Conservation (phyloP, 1,284 basidiomycete species). For the Irpex lacteus region DNA sequence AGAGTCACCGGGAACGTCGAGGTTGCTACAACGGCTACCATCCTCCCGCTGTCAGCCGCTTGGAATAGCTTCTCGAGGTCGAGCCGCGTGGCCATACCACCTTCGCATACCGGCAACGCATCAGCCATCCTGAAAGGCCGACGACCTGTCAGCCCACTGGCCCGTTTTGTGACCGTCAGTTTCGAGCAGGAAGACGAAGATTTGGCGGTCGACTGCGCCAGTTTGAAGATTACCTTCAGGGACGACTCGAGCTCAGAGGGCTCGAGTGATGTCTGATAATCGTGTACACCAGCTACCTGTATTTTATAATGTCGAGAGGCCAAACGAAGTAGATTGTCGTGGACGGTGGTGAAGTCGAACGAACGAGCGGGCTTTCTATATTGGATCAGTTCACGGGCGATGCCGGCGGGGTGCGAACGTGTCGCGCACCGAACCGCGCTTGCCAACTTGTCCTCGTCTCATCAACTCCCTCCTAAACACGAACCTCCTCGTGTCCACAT, state of each 20-base stretch:
- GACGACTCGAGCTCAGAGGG: not conserved
- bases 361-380: not conserved
- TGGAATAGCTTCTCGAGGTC: constrained; percentile 1
- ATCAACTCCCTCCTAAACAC: constrained; percentile 1
- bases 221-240: not conserved
- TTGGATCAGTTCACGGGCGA: not conserved
- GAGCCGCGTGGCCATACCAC: not conserved
- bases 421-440: not conserved
- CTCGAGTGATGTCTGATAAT: not conserved
- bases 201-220: not conserved
- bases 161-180: not conserved
- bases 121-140: not conserved
- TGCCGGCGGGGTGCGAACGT: not conserved
- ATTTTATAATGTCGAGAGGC: not conserved
- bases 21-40: not conserved
- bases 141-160: constrained; percentile 4
- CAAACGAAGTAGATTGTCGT: not conserved
- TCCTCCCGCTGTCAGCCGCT: constrained; percentile 1
- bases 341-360: not conserved
- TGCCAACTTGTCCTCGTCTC: constrained; percentile 1
- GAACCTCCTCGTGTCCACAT: constrained; percentile 12
- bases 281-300: not conserved
- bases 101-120: not conserved
- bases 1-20: not conserved
- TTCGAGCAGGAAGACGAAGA: not conserved